A percentile compares a stretch with the other conserved stretches of the same genome.
These are phyloP conservation scores for Dendrothele bispora DNA, from an alignment of 768 basidiomycete species.

Conservation along the genomic window DNA sequence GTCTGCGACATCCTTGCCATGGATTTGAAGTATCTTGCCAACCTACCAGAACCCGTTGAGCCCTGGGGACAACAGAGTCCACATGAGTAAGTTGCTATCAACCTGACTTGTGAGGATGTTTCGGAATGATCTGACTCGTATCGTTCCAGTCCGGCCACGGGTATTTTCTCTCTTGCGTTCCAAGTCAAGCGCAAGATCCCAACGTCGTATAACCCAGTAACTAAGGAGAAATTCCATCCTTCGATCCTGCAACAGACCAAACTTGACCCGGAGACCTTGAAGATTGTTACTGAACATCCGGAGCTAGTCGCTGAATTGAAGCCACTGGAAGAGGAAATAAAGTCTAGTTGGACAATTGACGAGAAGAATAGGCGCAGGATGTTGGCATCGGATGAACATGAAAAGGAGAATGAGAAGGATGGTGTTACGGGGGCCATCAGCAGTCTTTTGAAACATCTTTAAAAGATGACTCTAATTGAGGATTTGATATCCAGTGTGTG, in stretches of 20 bases:
- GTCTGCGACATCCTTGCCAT: conserved; percentile 55
- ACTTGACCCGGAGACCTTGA: conserved; percentile 31
- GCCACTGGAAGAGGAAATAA: conserved; percentile 54
- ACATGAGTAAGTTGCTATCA: conserved; percentile 51
- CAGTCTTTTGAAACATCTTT: too few species aligned
- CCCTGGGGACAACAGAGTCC: conserved; percentile 63
- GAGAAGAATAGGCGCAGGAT: too few species aligned
- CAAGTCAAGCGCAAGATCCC: conserved; percentile 50
- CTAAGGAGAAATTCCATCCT: conserved; percentile 61
- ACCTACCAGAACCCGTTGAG: conserved; percentile 49
- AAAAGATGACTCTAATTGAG: too few species aligned
- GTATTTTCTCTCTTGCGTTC: conserved; percentile 51
- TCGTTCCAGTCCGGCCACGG: conserved; percentile 44
- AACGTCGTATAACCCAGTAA: conserved; percentile 38
- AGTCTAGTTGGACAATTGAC: conserved; percentile 51
- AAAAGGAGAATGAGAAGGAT: too few species aligned
- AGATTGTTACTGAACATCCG: conserved; percentile 40
- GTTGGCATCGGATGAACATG: too few species aligned
- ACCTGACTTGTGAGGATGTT: not conserved
- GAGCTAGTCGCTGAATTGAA: conserved; percentile 41
- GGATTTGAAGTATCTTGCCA: conserved; percentile 51
- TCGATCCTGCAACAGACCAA: conserved; percentile 52
- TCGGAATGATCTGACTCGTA: not conserved
- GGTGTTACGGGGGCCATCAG: too few species aligned
- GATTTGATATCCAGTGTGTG: too few species aligned